phyloP scores from a whole-genome alignment of 805 yeast genomes.

The Tetrapisispora pingtungensis region DNA sequence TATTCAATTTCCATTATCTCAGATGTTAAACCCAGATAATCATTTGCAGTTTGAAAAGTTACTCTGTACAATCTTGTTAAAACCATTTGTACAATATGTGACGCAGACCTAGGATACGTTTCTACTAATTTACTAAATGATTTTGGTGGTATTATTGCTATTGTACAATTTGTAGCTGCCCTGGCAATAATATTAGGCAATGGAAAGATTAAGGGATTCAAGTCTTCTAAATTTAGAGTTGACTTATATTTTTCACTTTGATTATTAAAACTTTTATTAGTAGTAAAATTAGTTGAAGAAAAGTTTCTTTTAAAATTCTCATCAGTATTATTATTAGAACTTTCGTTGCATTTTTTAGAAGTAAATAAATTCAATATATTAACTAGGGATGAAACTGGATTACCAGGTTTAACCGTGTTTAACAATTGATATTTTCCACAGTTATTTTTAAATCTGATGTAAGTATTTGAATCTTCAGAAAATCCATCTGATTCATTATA shows the following conservation, averaged over 20 bases:
- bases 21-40: conserved; percentile 72
- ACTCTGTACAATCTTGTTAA: conserved; percentile 79
- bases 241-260: not conserved
- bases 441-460: conserved; percentile 19
- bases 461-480: conserved; percentile 29
- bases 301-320: not conserved
- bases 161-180: conserved; percentile 67
- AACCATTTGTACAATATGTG: conserved; percentile 90
- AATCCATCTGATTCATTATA: conserved; percentile 25
- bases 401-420: conserved; percentile 72
- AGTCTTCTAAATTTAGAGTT: not conserved
- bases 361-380: conserved; percentile 71
- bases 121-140: conserved; percentile 64
- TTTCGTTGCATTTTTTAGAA: not conserved
- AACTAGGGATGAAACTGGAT: conserved; percentile 76
- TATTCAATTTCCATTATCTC: conserved; percentile 74
- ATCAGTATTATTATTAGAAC: not conserved
- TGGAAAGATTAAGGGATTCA: not conserved
- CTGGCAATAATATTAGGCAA: conserved; percentile 52
- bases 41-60: conserved; percentile 82
- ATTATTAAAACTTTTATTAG: not conserved
- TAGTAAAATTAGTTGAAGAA: not conserved
- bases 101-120: conserved; percentile 79
- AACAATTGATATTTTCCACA: conserved; percentile 52
- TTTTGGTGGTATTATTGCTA: conserved; percentile 82